Conservation (phyloP, 805 yeast species). For the Lipomyces spencermartinsiae region DNA sequence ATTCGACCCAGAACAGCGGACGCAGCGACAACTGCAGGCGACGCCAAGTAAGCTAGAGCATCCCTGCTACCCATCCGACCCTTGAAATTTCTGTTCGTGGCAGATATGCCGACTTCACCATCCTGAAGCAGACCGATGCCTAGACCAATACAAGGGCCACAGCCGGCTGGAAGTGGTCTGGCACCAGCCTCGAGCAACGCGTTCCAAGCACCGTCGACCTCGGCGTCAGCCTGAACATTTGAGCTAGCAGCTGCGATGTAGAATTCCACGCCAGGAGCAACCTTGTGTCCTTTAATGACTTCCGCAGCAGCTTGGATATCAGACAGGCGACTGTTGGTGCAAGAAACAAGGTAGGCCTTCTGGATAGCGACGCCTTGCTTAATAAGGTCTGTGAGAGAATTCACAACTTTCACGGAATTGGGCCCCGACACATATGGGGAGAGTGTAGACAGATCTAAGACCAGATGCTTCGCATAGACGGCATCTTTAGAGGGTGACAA, state of each 20-base stretch:
- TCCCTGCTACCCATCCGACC: constrained; percentile 99
- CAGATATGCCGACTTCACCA: constrained; percentile 98
- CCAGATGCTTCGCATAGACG: constrained; percentile 83
- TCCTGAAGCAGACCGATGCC: constrained; percentile 93
- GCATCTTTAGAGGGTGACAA: constrained; percentile 67
- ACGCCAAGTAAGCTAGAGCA: constrained; percentile 93
- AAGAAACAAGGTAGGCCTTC: constrained; percentile 96
- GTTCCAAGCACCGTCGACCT: constrained; percentile 90
- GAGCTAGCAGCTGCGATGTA: constrained; percentile 98
- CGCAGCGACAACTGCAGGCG: constrained; percentile 98
- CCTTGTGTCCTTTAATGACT: constrained; percentile 78
- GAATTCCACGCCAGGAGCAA: constrained; percentile 90
- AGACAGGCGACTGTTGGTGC: constrained; percentile 92
- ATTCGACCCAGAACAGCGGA: constrained; percentile 95
- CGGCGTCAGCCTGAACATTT: constrained; percentile 91
- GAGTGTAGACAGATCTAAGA: constrained; percentile 77
- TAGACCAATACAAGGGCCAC: constrained; percentile 99
- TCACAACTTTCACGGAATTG: constrained; percentile 92
- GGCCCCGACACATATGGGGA: constrained; percentile 96
- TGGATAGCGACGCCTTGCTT: constrained; percentile 75
- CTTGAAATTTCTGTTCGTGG: constrained; percentile 97
- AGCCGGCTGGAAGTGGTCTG: constrained; percentile 93
- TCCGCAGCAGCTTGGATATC: constrained; percentile 96
- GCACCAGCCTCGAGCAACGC: constrained; percentile 91
- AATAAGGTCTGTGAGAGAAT: constrained; percentile 75